phyloP scores from a whole-genome alignment of 176 grass and related monocot species.

The Lolium perenne region DNA sequence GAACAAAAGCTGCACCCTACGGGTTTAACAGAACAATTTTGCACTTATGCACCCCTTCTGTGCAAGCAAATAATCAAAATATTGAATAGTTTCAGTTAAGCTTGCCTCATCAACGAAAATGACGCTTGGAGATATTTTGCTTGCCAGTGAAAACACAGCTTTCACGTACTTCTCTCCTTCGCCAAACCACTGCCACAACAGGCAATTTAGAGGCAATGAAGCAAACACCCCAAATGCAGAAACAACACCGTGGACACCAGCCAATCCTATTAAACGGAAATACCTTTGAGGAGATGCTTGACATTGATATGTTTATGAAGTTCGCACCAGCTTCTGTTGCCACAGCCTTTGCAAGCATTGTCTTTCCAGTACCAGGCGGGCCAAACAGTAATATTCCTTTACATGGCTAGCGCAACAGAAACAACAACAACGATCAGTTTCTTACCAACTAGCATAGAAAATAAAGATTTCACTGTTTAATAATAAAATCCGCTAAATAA shows the following conservation, averaged over 20 bases:
- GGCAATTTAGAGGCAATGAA: conserved; percentile 40
- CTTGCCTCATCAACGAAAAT: conserved; percentile 95
- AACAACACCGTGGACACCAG: conserved; percentile 6
- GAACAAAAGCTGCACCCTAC: conserved; percentile 24
- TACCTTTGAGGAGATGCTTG: conserved; percentile 98
- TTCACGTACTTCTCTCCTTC: conserved; percentile 98
- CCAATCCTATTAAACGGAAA: conserved; percentile 17
- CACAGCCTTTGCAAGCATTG: conserved; percentile 98
- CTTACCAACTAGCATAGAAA: conserved; percentile 16
- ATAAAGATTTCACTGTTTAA: neutral
- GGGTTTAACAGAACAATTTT: neutral
- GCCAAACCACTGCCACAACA: conserved; percentile 91
- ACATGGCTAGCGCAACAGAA: conserved; percentile 62
- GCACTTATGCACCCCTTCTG: neutral
- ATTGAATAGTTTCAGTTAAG: conserved; percentile 15
- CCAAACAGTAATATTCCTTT: conserved; percentile 99
- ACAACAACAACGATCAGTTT: neutral
- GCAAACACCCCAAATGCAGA: conserved; percentile 18
- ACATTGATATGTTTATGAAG: conserved; percentile 99
- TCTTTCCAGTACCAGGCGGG: conserved; percentile 97
- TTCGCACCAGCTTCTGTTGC: conserved; percentile 98
- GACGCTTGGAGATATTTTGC: conserved; percentile 97
- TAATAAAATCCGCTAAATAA: conserved; percentile 9
- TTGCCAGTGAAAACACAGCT: conserved; percentile 91
- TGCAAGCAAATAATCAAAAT: conserved; percentile 13